Evolutionary conservation across 2,329 filamentous ascomycete genomes (phyloP), one percentile per base, ranked within the genome.

Genomic region (Clarireedia monteithiana): DNA sequence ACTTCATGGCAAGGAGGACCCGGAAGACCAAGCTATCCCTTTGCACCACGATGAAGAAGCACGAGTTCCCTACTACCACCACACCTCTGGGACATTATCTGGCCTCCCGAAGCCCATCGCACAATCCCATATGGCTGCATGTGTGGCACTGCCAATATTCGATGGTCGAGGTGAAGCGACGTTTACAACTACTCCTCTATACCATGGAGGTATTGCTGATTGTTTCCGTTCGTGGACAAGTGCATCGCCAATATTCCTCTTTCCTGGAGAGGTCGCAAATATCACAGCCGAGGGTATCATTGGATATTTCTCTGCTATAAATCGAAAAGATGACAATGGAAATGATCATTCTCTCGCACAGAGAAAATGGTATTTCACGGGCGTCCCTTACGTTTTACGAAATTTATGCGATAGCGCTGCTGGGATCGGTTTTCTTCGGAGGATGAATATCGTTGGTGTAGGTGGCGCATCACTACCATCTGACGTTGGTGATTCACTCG

Each of bases 101-200:
- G 83, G 83, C 0, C 66, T 82, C 1, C 83, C 83, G 0, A 86
- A 86, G 57, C 80, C 81, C 0, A 84, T 86, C 1, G 74, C 76
- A 0, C 82, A 86, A 57, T 75, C 72, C 1, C 80, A 85, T 63
- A 73, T 73, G 47, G 79, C 73, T 10, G 79, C 77, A 3, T 74
- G 82, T 3, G 77, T 77, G 2, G 78, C 79, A 0, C 71, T 85
- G 0, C 80, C 81, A 6, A 69, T 3, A 64, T 70, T 2, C 6
- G 17, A 54, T n/a, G 45, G 45, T 27, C 42, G 51, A n/a, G 14
- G 36, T 27, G 27, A 44, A 54, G 77, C 80, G 0, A 84, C 81
- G 0, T 86, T 86, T 61, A 83, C 82, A 0, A 84, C 82, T 0
- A 86, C 83, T 2, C 83, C 84, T 0, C 71, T 86, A 0, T 86